Conservation (phyloP, 192 early-diverging fungal genomes). For the Helicostylum pulchrum region DNA sequence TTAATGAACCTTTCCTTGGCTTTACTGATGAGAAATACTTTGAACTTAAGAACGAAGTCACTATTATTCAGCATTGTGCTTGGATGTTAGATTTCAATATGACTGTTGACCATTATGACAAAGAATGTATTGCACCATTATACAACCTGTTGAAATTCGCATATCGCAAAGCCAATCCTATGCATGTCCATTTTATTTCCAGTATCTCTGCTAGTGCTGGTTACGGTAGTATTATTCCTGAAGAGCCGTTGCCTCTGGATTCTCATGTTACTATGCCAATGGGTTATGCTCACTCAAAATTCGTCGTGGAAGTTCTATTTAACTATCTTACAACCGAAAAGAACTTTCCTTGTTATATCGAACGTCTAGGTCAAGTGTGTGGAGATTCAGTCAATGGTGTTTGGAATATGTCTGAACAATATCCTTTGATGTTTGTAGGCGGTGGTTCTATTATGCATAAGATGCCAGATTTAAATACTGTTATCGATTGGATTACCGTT, state of each 20-base stretch:
- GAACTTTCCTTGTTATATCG: slow-evolving; percentile 22
- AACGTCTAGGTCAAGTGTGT: slow-evolving; percentile 35
- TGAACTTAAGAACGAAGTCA: slow-evolving; percentile 26
- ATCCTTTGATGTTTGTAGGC: slow-evolving; percentile 26
- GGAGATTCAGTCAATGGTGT: slow-evolving; percentile 31
- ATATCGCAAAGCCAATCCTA: slow-evolving; percentile 14
- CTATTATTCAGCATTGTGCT: slow-evolving; percentile 33
- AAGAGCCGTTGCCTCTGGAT: slow-evolving; percentile 26
- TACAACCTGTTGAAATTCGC: slow-evolving; percentile 30
- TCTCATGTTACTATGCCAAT: slow-evolving; percentile 23
- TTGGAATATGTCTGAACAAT: slow-evolving; percentile 32
- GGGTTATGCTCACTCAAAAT: slow-evolving; percentile 38
- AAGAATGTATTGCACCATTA: slow-evolving; percentile 25
- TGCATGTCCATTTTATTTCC: slow-evolving; percentile 31
- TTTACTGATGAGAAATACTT: slow-evolving; percentile 21
- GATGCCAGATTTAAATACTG: slow-evolving; percentile 22
- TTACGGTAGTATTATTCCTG: slow-evolving; percentile 3
- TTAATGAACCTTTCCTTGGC: slow-evolving; percentile 27
- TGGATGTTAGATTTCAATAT: slow-evolving; percentile 40
- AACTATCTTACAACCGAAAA: slow-evolving; percentile 19
- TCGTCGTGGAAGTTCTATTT: slow-evolving; percentile 29
- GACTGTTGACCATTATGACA: slow-evolving; percentile 29
- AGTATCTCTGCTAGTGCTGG: slow-evolving; percentile 30
- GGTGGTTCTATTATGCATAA: slow-evolving; percentile 24
- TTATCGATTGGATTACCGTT: slow-evolving; percentile 36